Base-by-base conservation (phyloP, 768 basidiomycete species). In the Neoboletus subvelutipes region DNA sequence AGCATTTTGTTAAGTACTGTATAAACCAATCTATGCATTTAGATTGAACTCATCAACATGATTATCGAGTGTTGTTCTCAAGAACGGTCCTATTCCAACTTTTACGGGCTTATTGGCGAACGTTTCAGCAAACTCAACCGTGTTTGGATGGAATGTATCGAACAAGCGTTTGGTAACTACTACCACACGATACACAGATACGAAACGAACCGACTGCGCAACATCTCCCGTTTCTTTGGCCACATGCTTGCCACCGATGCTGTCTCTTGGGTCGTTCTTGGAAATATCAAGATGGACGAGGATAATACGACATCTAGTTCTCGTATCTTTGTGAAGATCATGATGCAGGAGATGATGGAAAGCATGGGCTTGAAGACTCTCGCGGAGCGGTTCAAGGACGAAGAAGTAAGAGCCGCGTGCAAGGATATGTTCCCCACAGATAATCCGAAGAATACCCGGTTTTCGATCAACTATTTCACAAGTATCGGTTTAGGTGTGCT, bases 61-160 rank as follows among this genome's bases (percentile, higher is more conserved):
- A 84, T 99, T 60, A 91, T 99, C 73, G 96, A 98, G 67, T 99
- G 97, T 89, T 98, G 97, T 72, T 98, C 97, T 2, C 97, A 99
- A 77, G 97, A 98, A 72, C 90, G 97, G 15, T 94, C 96, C 1
- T 99, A 98, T 73, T 93, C 92, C 2, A 90, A 82, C n/a, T 98
- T 97, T 79, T 99, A 95, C 67, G 97, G 97, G 13, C 85, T 98
- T 22, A 81, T 97, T 60, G 94, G 94, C 53, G 97, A 99, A 72
- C 90, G 97, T 22, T 94, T 99, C 77, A 88, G 90, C 77, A 95
- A 97, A 75, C 82, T 98, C 67, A 96, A 97, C 74, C 89, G 93
- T 22, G 81, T 92, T 18, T 99, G 96, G 95, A 90, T 88, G 56
- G 92, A 94, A 43, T 82, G 80, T 61, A 90, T 92, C 70, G 94